Conservation (phyloP, 2,329 filamentous ascomycete genomes). For the Ceratocystiopsis sp. region DNA sequence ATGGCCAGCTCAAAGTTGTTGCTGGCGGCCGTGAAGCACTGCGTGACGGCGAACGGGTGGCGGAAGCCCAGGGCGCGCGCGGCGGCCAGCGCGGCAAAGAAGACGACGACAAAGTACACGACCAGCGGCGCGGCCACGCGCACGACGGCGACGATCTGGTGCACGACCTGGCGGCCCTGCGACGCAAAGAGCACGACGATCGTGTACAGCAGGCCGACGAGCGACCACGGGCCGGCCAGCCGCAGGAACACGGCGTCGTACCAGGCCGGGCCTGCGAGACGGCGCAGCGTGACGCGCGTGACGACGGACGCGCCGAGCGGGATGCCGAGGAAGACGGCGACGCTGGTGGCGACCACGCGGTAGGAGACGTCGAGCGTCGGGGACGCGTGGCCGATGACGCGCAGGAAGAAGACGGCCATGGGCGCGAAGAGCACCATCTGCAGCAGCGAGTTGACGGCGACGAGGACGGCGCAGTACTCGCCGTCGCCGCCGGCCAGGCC, state of each 20-base stretch:
- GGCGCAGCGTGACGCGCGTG: conserved; percentile 48
- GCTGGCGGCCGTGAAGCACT: conserved; percentile 78
- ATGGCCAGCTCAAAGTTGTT: conserved; percentile 92
- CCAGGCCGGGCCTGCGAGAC: conserved; percentile 34
- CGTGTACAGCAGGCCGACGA: conserved; percentile 74
- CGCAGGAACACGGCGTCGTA: conserved; percentile 57
- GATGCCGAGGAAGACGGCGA: conserved; percentile 73
- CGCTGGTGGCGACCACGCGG: conserved; percentile 55
- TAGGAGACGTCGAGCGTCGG: conserved; percentile 32
- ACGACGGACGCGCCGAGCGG: conserved; percentile 66
- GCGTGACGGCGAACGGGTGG: conserved; percentile 53
- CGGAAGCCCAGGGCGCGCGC: conserved; percentile 52
- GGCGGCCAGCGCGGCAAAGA: conserved; percentile 48
- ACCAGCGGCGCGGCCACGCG: conserved; percentile 66
- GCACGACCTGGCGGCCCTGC: conserved; percentile 59
- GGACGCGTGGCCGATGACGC: conserved; percentile 40
- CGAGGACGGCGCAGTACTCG: conserved; percentile 71
- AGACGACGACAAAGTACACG: conserved; percentile 65
- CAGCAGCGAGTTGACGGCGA: conserved; percentile 57
- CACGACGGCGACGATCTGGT: conserved; percentile 69
- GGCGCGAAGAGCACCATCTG: conserved; percentile 61
- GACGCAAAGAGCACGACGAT: conserved; percentile 75
- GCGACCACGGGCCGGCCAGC: conserved; percentile 52
- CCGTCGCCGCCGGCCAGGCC: conserved; percentile 50
- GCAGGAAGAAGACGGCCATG: conserved; percentile 50